Base-by-base conservation (phyloP, 371 early-diverging fungal species). In the Mortierella sp. region DNA sequence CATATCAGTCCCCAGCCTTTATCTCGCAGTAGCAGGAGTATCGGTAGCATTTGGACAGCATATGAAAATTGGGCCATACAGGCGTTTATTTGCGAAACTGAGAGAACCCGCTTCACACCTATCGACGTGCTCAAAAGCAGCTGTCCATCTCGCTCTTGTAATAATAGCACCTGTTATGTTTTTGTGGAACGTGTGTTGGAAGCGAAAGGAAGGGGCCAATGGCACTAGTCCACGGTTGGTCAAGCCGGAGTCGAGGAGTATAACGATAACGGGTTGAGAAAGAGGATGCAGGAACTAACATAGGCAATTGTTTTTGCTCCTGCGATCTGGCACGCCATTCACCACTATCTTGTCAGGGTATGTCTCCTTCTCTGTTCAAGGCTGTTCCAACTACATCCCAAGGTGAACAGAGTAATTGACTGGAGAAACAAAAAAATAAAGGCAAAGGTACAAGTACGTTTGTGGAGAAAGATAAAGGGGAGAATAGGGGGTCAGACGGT, bases 1-100 rank as follows among this genome's bases (percentile, higher is more conserved):
- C 27, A 32, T 18, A 16, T 16, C 63, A 63, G 18, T 7, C 7
- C 24, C 27, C 56, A 10, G 8, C 56, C 43, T 21, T 38, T 35
- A 38, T 38, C 18, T 41, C 38, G 10, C 38, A 16, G 49, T 4
- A 18, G 49, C 49, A 18, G 21, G 5, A 51, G 21, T 18, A 51
- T 41, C 11, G 8, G 38, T 21, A 24, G 21, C 35, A 35, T 35
- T 3, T 21, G 68, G 38, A 24, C 68, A 41, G 43, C 68, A 68
- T 68, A 68, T 68, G 68, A 68, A 68, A 68, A 68, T 68, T 38
- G 68, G 43, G 8, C 41, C 68, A 41, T 68, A 68, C 38, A 41
- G 41, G 11, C 68, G 41, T 68, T 41, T 68, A 68, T 68, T 56
- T 41, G 68, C 68, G 24, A 68, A 38, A 68, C 35, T 29, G 58